Base-by-base conservation (phyloP, 495 filamentous ascomycete species). In the Aspergillus coremiiformis region DNA sequence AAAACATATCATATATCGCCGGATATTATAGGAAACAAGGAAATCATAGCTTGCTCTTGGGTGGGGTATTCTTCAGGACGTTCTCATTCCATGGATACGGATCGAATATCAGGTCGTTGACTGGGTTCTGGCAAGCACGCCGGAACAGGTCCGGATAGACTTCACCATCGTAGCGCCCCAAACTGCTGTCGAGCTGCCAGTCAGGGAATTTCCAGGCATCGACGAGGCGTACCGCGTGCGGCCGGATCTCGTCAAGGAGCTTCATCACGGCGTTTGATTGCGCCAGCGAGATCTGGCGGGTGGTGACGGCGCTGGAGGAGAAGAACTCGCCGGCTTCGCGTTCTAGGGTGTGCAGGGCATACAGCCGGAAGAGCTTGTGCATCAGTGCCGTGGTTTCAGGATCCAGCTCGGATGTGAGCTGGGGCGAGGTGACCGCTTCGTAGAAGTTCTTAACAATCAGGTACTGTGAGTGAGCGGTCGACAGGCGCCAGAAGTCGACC, bases 401-500 rank as follows among this genome's bases (percentile, higher is more conserved):
- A 56, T 81, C 79, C 44, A 86, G 63, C n/a, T 72, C 68, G 23
- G 57, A 61, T 6, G 61, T 57, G 47, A 72, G 67, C 26, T 72
- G 55, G n/a, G 69, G 67, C 4, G 75, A 74, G 23, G 68, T 73
- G 39, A 87, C 75, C n/a, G 82, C 78, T 12, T 82, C 77, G 70
- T 85, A 78, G 71, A 87, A 87, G 70, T 83, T 84, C 69, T 82
- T 84, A 26, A 86, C 82, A 0, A 85, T 71, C 19, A 86, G 69
- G 58, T 86, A 86, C 63, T 87, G 82, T 5, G 80, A 82, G 60
- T 85, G 82, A 7, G 84, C 82, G 3, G 81, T 85, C 32, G 75
- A 80, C 14, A 86, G 72, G 21, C 84, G 79, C 77, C 82, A 85
- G 73, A 87, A 86, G 66, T 87, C 83, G 27, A 87, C 81, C 21